Evolutionary conservation across 2,329 filamentous ascomycete genomes (phyloP), one percentile per base, ranked within the genome.

Genomic region (Calonectria multiphialidica): DNA sequence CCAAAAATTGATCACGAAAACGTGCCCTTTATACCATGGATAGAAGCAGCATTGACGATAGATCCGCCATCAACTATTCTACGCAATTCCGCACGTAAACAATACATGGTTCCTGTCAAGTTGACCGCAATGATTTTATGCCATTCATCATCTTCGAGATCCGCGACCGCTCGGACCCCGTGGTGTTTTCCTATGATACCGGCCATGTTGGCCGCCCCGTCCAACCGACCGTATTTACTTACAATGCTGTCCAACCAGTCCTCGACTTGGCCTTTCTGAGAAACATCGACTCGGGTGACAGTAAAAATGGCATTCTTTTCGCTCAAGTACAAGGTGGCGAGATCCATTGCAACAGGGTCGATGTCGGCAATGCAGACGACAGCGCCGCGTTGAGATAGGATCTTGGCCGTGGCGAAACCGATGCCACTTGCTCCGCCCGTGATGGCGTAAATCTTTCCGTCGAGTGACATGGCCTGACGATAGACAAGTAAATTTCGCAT

Each of bases 31-130:
- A 88, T 76, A 35, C 81, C 81, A 65, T 83, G 81, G 66, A 83
- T 87, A 53, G 87, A 90, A 30, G 87, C 84, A 33, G 89, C 84
- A 77, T 90, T 92, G 66, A 92, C 90, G 77, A 92, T 91, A 71
- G 89, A 90, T 9, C 89, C 89, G 2, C 87, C 86, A 42, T 82
- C 75, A 33, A 68, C 75, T 61, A 82, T 78, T 49, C 75, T 85
- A 80, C 25, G 83, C 82, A 88, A 81, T 80, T 87, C 81, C 37
- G 86, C 86, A 45, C 87, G 83, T 73, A 89, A 74, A 72, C 86
- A 88, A 77, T 88, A 87, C 87, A 88, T 88, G 47, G 83, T 85
- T n/a, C 87, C 88, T 10, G 86, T 88, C 66, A 89, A 77, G 71
- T 89, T 89, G 53, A 88, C 82, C 8, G 81, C 82, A 40, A 89